Evolutionary conservation across 176 grass and related monocot species (phyloP).

Genomic region (Oryza brachyantha): DNA sequence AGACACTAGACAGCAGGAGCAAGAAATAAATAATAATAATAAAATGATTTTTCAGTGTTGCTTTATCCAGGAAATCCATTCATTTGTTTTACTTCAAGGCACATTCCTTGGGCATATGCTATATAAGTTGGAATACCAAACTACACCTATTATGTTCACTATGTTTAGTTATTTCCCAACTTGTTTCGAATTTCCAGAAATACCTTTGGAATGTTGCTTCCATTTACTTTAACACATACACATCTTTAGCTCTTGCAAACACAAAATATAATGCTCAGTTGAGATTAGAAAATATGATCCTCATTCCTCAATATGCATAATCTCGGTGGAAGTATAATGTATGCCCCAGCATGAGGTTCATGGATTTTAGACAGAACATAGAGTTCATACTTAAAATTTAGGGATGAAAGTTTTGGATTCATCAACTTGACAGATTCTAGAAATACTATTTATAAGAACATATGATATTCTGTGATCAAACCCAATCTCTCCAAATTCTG

Average conservation of each 20-base stretch:
- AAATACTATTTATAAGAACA: background rate
- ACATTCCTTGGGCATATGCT: background rate
- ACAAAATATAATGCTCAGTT: background rate
- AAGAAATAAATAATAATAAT: background rate
- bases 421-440: background rate
- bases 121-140: background rate
- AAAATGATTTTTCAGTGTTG: background rate
- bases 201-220: background rate
- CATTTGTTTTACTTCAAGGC: background rate
- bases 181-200: background rate
- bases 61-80: background rate
- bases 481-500: background rate
- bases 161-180: background rate
- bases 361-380: background rate
- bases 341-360: background rate
- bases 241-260: background rate
- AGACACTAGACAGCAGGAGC: background rate
- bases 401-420: background rate
- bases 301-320: background rate
- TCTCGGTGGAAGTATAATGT: conserved; percentile 3
- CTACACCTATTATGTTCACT: background rate
- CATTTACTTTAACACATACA: background rate
- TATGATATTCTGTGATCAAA: conserved; percentile 9
- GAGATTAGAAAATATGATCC: conserved; percentile 13
- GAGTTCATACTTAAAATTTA: background rate